These are phyloP conservation scores for Stentor coeruleus DNA, from an alignment of 73 alveolate species.

Conservation along the genomic window DNA sequence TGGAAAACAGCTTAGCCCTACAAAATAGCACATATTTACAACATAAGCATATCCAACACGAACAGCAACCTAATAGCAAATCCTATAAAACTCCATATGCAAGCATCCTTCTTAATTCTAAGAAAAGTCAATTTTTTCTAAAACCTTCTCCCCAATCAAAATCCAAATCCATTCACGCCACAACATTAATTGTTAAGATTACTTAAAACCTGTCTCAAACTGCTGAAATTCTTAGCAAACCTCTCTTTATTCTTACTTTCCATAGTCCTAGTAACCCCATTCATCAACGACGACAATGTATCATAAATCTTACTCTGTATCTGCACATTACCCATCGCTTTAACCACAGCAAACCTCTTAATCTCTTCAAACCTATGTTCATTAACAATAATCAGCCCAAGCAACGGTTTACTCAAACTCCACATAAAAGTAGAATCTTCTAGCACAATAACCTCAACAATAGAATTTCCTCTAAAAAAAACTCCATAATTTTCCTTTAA, in stretches of 20 bases:
- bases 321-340: neutral
- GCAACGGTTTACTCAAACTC: neutral
- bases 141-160: too few species aligned
- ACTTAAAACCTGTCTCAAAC: neutral
- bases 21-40: too few species aligned
- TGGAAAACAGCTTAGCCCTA: too few species aligned
- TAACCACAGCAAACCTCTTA: neutral
- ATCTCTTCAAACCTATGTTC: neutral
- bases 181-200: neutral
- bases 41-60: too few species aligned
- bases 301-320: neutral
- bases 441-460: neutral
- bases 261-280: slow-evolving; percentile 1
- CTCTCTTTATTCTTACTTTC: neutral
- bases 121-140: too few species aligned
- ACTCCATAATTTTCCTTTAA: too few species aligned
- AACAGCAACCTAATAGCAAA: too few species aligned
- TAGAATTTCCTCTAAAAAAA: too few species aligned
- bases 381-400: neutral
- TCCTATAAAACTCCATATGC: too few species aligned
- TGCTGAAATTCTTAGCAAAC: slow-evolving; percentile 11
- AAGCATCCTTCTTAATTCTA: too few species aligned
- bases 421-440: slow-evolving; percentile 21
- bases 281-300: neutral
- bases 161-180: too few species aligned